These are phyloP conservation scores for Poa annua DNA, from an alignment of 176 grass and related monocot genomes.

Conservation along the genomic window DNA sequence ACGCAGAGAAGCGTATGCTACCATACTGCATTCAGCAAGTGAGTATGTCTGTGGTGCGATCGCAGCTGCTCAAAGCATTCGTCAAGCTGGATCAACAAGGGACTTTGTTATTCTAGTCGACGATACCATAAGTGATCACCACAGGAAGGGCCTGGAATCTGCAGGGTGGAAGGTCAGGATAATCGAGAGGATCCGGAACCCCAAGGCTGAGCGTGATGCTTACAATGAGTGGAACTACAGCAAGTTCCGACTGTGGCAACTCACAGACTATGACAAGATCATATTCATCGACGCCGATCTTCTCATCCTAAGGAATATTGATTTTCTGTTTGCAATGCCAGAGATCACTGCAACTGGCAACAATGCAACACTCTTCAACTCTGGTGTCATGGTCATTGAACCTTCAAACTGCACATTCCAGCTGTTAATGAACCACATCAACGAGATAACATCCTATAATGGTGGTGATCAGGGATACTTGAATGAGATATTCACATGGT, in stretches of 20 bases:
- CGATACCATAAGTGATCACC: conserved; percentile 64
- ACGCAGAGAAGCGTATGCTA: conserved; percentile 79
- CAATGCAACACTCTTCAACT: conserved; percentile 92
- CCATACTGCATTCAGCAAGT: conserved; percentile 88
- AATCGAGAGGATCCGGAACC: conserved; percentile 87
- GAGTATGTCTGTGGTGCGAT: conserved; percentile 91
- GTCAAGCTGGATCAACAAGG: conserved; percentile 80
- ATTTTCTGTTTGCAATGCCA: conserved; percentile 89
- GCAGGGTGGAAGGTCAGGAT: conserved; percentile 92
- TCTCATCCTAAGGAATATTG: conserved; percentile 83
- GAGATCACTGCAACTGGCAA: conserved; percentile 89
- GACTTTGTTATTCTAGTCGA: conserved; percentile 95
- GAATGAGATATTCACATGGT: conserved; percentile 99
- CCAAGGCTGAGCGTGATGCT: conserved; percentile 81
- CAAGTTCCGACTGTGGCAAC: conserved; percentile 96
- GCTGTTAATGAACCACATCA: conserved; percentile 88
- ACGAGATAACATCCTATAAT: conserved; percentile 92
- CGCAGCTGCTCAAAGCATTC: conserved; percentile 88
- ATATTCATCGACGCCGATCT: conserved; percentile 97
- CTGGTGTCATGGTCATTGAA: conserved; percentile 92
- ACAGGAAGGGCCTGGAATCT: conserved; percentile 68
- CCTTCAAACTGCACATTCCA: conserved; percentile 94
- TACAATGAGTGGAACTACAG: conserved; percentile 99
- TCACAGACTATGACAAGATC: conserved; percentile 97
- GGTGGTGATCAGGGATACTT: conserved; percentile 93